Conservation (phyloP, 2,329 filamentous ascomycete species). For the Penicillium olsonii region DNA sequence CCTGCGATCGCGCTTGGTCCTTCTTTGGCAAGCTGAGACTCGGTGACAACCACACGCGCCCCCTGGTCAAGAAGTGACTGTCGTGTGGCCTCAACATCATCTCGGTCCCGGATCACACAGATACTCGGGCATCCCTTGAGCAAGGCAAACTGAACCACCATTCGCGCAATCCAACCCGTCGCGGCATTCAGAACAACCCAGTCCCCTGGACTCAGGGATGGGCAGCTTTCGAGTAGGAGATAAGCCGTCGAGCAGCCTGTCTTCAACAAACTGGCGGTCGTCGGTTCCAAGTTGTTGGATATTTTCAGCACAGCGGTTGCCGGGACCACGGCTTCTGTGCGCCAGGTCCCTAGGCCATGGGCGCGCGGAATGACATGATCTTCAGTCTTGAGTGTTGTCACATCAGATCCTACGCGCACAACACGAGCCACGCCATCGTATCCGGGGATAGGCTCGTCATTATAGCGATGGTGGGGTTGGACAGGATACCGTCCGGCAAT, state of each 20-base stretch:
- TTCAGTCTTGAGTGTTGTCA: neutral
- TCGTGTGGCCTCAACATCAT: slow-evolving; percentile 2
- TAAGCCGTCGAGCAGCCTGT: slow-evolving; percentile 1
- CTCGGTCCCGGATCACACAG: slow-evolving; percentile 2
- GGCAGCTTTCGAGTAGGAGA: neutral
- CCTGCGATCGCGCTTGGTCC: neutral
- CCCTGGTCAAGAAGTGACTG: slow-evolving; percentile 1
- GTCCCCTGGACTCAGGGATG: neutral
- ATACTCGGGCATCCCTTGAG: neutral
- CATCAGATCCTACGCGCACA: neutral
- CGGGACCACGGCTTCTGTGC: neutral
- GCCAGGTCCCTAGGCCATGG: slow-evolving; percentile 1
- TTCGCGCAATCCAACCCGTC: neutral
- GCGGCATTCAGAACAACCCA: slow-evolving; percentile 5
- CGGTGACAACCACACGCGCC: neutral
- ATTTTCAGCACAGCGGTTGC: neutral
- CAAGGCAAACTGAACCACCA: slow-evolving; percentile 1
- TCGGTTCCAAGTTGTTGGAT: neutral
- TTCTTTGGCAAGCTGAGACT: slow-evolving; percentile 1
- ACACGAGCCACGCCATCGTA: slow-evolving; percentile 2
- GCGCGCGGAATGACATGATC: slow-evolving; percentile 2
- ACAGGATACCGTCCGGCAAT: slow-evolving; percentile 3
- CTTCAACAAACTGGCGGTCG: neutral
- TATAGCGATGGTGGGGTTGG: neutral
- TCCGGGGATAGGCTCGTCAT: slow-evolving; percentile 1